Percentiles rank a stretch among this genome's conserved stretches.
phyloP scores from a whole-genome alignment of 106 monocot species.

The Acorus gramineus region DNA sequence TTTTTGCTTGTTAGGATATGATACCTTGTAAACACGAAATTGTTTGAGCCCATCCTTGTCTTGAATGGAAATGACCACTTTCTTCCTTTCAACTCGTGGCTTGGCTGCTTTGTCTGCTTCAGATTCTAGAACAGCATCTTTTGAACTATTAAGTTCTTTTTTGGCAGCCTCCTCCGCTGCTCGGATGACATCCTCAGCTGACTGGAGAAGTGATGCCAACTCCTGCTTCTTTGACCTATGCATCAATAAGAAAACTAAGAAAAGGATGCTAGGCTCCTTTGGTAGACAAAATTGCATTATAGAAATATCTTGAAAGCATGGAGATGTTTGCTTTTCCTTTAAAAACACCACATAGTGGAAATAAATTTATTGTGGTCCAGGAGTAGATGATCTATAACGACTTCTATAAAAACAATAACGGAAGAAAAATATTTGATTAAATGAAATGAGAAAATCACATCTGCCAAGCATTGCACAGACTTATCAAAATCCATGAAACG shows the following conservation, averaged over 20 bases:
- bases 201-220: constrained; percentile 36
- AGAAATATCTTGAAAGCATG: too few relatives aligned
- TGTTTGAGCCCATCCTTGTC: constrained; percentile 65
- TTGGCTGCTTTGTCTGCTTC: constrained; percentile 17
- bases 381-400: too few relatives aligned
- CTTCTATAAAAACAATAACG: too few relatives aligned
- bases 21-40: constrained; percentile 1
- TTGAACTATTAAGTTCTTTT: constrained; percentile 12
- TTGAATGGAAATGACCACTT: constrained; percentile 74
- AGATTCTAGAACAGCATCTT: constrained; percentile 18
- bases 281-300: too few relatives aligned
- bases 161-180: constrained; percentile 39
- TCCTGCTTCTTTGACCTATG: constrained; percentile 51
- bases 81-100: constrained; percentile 34
- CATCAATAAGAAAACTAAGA: too few relatives aligned
- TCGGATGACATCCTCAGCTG: constrained; percentile 43
- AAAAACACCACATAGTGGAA: neutral
- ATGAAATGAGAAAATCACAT: too few relatives aligned
- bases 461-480: too few relatives aligned
- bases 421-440: too few relatives aligned
- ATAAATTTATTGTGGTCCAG: too few relatives aligned
- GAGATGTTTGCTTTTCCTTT: neutral
- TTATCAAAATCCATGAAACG: too few relatives aligned
- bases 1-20: neutral
- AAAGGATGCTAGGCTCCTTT: too few relatives aligned